Base-by-base conservation (phyloP, 2,329 filamentous ascomycete genomes). In the Penicillium sumatraense region DNA sequence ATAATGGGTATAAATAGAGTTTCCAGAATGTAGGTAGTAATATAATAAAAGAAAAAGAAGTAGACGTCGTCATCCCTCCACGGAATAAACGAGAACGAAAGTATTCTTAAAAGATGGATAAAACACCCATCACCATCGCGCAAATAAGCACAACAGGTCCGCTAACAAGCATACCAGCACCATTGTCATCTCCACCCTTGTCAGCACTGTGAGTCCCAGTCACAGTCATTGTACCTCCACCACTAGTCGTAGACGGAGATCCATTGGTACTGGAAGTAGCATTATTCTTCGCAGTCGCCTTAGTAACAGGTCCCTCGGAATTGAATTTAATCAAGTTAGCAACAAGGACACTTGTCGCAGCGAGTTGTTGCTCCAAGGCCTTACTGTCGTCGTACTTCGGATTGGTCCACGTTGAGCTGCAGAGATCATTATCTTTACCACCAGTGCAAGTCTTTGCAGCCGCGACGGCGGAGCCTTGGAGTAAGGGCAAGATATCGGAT, bases 401-500 rank as follows among this genome's bases (percentile, higher is more conserved):
- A 4, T 11, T 21, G 26, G 58, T 59, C 59, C 61, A 63, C 9
- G 2, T 49, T 8, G 33, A 11, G 2, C 59, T 52, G 42, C 59
- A 62, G 4, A 51, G 18, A 21, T 48, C 47, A 18, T 50, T 27
- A 24, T 48, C 36, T 1, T 40, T 20, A 9, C 55, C 53, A 2
- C 83, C 86, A 5, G 81, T 84, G 70, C 88, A 90, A 57, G 84
- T 81, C 51, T 78, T 80, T 1, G 84, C 81, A 1, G 86, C 88
- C 0, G 81, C 86, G 49, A 77, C 56, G 5, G 87, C 78, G 0
- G 86, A 88, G 1, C 73, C 80, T 48, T 77, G 74, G 10, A 91
- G 77, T 24, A 83, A 78, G 1, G 83, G 81, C 49, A 83, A 73
- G 60, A 91, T 85, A 27, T 69, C 74, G 0, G 78, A 71, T n/a